Evolutionary conservation across 2,329 filamentous ascomycete genomes (phyloP).

Genomic region (Blumeriella jaapii): DNA sequence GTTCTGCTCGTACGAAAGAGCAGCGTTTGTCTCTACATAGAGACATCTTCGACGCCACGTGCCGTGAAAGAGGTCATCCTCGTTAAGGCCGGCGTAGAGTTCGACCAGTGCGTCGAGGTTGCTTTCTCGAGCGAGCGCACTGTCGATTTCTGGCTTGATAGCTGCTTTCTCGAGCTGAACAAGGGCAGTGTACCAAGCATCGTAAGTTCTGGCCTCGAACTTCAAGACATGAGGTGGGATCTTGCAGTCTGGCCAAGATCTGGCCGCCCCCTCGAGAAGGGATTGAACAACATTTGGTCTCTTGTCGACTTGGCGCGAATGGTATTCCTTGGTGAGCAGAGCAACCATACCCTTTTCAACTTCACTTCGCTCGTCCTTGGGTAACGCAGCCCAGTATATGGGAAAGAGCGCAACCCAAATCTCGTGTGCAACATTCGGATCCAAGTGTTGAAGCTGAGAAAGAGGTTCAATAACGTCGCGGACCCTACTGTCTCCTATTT

Average conservation of each 20-base stretch:
- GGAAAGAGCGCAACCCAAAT: conserved; percentile 90
- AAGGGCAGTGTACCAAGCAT: conserved; percentile 93
- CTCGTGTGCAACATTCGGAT: conserved; percentile 69
- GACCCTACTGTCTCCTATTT: conserved; percentile 76
- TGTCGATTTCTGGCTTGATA: conserved; percentile 68
- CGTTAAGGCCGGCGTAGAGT: conserved; percentile 78
- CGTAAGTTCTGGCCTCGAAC: conserved; percentile 85
- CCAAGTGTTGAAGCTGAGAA: conserved; percentile 82
- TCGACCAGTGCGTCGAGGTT: conserved; percentile 94
- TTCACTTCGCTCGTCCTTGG: conserved; percentile 79
- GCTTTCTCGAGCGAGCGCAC: conserved; percentile 75
- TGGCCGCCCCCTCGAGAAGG: conserved; percentile 76
- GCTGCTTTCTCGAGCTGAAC: conserved; percentile 83
- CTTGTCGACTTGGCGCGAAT: conserved; percentile 86
- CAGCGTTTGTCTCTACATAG: conserved; percentile 95
- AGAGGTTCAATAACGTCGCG: conserved; percentile 85
- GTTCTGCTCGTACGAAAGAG: conserved; percentile 94
- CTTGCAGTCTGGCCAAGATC: conserved; percentile 77
- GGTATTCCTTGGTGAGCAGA: conserved; percentile 88
- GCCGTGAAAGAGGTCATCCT: conserved; percentile 95
- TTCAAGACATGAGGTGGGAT: conserved; percentile 94
- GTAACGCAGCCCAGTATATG: conserved; percentile 82
- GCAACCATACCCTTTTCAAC: conserved; percentile 85
- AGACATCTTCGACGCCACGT: conserved; percentile 92
- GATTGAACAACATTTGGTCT: conserved; percentile 93